These are phyloP conservation scores for Clavispora carvajalis DNA, from an alignment of 805 yeast species.

Conservation along the genomic window DNA sequence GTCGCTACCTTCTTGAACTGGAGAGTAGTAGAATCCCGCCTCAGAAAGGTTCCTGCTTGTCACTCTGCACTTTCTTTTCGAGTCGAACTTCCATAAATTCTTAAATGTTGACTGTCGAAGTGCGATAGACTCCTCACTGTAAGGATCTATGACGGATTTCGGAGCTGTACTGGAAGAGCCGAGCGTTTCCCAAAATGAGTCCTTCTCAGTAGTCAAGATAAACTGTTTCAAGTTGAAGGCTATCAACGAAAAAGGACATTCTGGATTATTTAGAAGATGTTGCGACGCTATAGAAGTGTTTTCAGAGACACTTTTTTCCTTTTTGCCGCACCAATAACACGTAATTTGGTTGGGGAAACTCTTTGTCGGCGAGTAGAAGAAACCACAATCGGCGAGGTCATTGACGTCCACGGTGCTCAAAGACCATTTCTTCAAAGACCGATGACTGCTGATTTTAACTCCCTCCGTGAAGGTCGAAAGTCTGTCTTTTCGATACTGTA, in stretches of 20 bases:
- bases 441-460: constrained; percentile 16
- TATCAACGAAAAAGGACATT: constrained; percentile 13
- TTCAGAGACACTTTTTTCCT: constrained; percentile 20
- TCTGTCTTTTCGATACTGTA: constrained; percentile 21
- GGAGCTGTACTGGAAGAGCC: constrained; percentile 3
- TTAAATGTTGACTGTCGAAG: constrained; percentile 15
- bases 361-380: constrained; percentile 51
- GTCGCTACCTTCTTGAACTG: constrained; percentile 26
- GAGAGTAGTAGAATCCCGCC: constrained; percentile 40
- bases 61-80: constrained; percentile 5
- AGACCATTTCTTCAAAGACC: constrained; percentile 22
- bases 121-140: constrained; percentile 6
- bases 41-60: constrained; percentile 28
- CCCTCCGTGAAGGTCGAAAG: constrained; percentile 19
- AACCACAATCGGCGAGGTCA: constrained; percentile 52
- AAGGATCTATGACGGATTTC: constrained; percentile 9
- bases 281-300: constrained; percentile 13
- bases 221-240: constrained; percentile 6
- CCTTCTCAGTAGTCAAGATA: constrained; percentile 6
- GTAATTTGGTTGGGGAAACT: constrained; percentile 45
- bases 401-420: constrained; percentile 16
- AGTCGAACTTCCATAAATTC: constrained; percentile 12
- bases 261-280: constrained; percentile 17
- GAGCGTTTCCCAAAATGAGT: constrained; percentile 10
- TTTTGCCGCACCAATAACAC: constrained; percentile 52